Evolutionary conservation across 345 rosid species (phyloP).

Genomic region (Hibiscus trionum): DNA sequence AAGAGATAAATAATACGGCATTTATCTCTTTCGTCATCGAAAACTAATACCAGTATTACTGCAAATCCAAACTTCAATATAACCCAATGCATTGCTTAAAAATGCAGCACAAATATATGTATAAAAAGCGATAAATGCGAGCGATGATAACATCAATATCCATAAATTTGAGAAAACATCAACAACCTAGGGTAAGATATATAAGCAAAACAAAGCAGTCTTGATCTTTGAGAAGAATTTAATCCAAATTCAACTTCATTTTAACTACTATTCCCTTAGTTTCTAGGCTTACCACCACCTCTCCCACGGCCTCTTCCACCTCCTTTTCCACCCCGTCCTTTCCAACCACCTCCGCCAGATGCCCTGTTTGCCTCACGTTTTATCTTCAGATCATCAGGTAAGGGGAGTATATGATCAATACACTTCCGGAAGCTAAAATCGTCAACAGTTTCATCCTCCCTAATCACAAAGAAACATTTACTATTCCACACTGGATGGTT

Average conservation of each 20-base stretch:
- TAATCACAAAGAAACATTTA: constrained; percentile 69
- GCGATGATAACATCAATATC: background rate
- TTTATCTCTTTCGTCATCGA: background rate
- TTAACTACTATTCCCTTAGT: constrained; percentile 4
- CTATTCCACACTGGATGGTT: constrained; percentile 72
- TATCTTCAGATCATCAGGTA: constrained; percentile 75
- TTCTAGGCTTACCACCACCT: constrained; percentile 36
- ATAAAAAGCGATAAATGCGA: background rate
- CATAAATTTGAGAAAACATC: background rate
- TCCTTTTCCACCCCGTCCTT: constrained; percentile 46
- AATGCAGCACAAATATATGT: background rate
- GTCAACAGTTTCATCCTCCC: constrained; percentile 61
- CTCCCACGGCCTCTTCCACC: constrained; percentile 54
- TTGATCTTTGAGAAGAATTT: background rate
- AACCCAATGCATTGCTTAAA: background rate
- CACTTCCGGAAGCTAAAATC: constrained; percentile 99
- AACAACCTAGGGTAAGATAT: background rate
- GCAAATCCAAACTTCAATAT: background rate
- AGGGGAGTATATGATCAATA: constrained; percentile 72
- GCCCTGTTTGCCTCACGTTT: constrained; percentile 35
- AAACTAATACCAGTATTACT: background rate
- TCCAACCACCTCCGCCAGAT: constrained; percentile 33
- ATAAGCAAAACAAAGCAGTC: background rate
- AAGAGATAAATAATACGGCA: no score
- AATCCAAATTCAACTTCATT: background rate